Base-by-base conservation (phyloP, 192 early-diverging fungal species). In the Phlyctochytrium bullatum region DNA sequence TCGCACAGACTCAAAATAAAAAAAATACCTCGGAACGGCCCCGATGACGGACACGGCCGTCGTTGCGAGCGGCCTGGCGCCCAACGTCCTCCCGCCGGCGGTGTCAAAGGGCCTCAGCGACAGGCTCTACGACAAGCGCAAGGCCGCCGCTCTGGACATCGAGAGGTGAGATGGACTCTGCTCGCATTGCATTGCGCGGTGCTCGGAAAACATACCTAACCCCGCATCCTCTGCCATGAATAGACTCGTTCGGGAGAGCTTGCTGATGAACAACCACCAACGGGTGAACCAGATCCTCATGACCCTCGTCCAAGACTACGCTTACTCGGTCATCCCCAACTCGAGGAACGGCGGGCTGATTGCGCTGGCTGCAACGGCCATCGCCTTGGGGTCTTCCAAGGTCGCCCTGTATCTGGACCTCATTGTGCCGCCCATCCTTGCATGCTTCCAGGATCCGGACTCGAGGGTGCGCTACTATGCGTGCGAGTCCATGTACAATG, bases 401-500 rank as follows among this genome's bases (percentile, higher is more conserved):
- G 72, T 97, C 12, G 83, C 86, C 35, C 83, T 80, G 17, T 74
- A 83, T 56, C 65, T 87, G 29, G 73, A 79, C 34, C 36, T 40
- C 36, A 93, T 99, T 64, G 88, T 98, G 1, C 93, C 94, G 20
- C 98, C 98, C 1, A 93, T 98, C 23, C 86, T 99, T 1, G 83
- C 93, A 30, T 97, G 95, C 64, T 91, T 98, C 63, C 75, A 81
- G 2, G 94, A 99, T 72, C 92, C 89, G 60, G 98, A 99, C 73
- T 87, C 88, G 30, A 83, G 92, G 16, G 95, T 98, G 50, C 85
- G 96, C 31, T 99, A 98, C 82, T 99, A 97, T 87, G 96, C 98
- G 1, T 98, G 94, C 67, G 98, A 99, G 77, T 88, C 88, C 62
- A 90, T 98, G 86, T 99, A 99, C 69, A 99, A 99, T 73, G 94